These are phyloP conservation scores for Plectosphaerella sp. DNA, from an alignment of 2,329 filamentous ascomycete genomes.

Conservation along the genomic window DNA sequence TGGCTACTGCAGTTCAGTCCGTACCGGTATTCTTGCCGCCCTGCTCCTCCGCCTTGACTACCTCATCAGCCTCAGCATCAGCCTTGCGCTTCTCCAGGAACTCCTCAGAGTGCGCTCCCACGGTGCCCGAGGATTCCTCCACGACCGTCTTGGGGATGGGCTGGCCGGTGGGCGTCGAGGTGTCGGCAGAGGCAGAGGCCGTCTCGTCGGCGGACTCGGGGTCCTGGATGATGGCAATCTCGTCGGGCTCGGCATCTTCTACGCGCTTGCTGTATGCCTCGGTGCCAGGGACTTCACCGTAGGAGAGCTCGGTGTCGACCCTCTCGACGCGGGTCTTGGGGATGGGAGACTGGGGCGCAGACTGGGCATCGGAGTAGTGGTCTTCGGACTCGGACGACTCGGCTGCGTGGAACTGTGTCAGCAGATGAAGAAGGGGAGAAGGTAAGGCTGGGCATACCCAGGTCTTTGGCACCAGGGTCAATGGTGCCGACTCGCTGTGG, in stretches of 20 bases:
- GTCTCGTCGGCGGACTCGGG: conserved; percentile 13
- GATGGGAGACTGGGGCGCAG: conserved; percentile 46
- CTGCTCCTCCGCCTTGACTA: conserved; percentile 39
- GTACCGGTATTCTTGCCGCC: conserved; percentile 26
- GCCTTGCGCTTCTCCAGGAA: conserved; percentile 40
- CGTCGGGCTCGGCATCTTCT: conserved; percentile 55
- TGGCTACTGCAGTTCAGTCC: conserved; percentile 7
- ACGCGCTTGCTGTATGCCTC: conserved; percentile 51
- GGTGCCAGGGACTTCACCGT: conserved; percentile 60
- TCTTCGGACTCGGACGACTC: conserved; percentile 63
- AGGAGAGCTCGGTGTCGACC: conserved; percentile 51
- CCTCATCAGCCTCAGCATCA: conserved; percentile 50
- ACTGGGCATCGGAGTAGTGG: conserved; percentile 65
- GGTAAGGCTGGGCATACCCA: conserved; percentile 35
- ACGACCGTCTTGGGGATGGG: conserved; percentile 48
- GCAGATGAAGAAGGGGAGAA: neutral
- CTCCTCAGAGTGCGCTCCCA: conserved; percentile 38
- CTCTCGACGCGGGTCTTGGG: conserved; percentile 57
- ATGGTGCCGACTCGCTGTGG: conserved; percentile 35
- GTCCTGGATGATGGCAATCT: conserved; percentile 45
- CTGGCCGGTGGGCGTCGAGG: conserved; percentile 22
- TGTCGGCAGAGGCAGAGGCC: conserved; percentile 1
- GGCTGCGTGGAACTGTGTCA: conserved; percentile 15
- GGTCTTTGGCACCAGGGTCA: conserved; percentile 57
- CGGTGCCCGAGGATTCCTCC: conserved; percentile 44